These are phyloP conservation scores for Leptosphaerulina australis DNA, from an alignment of 2,329 filamentous ascomycete species.

Conservation along the genomic window DNA sequence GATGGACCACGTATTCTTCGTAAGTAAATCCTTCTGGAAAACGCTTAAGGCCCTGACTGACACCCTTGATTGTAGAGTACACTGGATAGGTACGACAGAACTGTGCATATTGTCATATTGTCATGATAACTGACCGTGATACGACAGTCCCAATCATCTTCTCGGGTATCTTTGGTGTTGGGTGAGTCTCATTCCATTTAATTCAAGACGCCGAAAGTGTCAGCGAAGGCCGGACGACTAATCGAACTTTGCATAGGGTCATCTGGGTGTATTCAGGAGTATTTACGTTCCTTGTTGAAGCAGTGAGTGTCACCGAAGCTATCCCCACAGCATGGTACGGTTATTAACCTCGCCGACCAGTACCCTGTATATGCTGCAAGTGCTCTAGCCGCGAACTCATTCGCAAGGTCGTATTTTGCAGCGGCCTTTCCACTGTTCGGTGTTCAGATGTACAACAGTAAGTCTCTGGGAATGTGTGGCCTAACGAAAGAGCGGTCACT, in stretches of 20 bases:
- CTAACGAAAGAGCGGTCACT: constrained; percentile 54
- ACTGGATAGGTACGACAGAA: constrained; percentile 56
- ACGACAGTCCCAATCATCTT: constrained; percentile 58
- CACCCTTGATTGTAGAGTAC: constrained; percentile 49
- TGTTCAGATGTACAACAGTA: constrained; percentile 60
- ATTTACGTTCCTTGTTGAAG: constrained; percentile 83
- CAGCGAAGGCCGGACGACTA: constrained; percentile 38
- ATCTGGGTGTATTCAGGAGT: constrained; percentile 82
- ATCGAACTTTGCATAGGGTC: constrained; percentile 58
- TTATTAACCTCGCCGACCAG: constrained; percentile 41
- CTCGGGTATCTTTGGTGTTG: constrained; percentile 54
- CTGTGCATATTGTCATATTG: constrained; percentile 29
- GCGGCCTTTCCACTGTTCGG: constrained; percentile 57
- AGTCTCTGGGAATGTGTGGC: constrained; percentile 41
- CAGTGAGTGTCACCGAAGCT: constrained; percentile 48
- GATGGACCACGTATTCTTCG: constrained; percentile 77
- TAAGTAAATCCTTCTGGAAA: constrained; percentile 71
- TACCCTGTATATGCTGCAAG: constrained; percentile 58
- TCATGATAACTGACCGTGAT: constrained; percentile 43
- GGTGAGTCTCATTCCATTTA: constrained; percentile 44
- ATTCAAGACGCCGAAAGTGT: constrained; percentile 26
- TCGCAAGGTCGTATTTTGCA: constrained; percentile 56
- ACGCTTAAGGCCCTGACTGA: constrained; percentile 41
- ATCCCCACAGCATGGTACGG: constrained; percentile 24
- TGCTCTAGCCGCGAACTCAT: constrained; percentile 58